A percentile compares a stretch with the other conserved stretches of the same genome.
phyloP scores from a whole-genome alignment of 129 eudicot species.

The Tagetes erecta region DNA sequence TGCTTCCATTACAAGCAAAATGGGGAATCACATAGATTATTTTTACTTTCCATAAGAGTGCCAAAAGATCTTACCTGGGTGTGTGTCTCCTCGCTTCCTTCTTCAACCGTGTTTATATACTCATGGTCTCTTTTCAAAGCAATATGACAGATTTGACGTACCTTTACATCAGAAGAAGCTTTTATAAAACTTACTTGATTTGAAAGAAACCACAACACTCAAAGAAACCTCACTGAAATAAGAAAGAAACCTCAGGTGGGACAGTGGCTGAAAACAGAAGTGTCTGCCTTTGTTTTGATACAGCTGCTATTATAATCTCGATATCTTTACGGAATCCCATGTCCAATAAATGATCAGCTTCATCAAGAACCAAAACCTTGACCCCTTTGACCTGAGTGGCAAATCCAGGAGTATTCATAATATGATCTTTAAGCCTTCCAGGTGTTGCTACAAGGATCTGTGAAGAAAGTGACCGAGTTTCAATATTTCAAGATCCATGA shows the following conservation, averaged over 20 bases:
- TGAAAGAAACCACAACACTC: slow-evolving; percentile 8
- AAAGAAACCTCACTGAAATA: slow-evolving; percentile 20
- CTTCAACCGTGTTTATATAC: slow-evolving; percentile 74
- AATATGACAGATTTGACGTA: slow-evolving; percentile 89
- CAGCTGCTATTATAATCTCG: slow-evolving; percentile 84
- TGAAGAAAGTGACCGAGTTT: not conserved
- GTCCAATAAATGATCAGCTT: slow-evolving; percentile 96
- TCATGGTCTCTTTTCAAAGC: slow-evolving; percentile 96
- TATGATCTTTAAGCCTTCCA: slow-evolving; percentile 96
- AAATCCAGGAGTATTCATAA: slow-evolving; percentile 92
- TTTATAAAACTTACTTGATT: slow-evolving; percentile 3
- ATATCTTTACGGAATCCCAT: slow-evolving; percentile 99
- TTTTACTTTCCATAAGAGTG: not conserved
- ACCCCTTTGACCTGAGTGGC: slow-evolving; percentile 87
- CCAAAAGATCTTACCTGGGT: slow-evolving; percentile 56
- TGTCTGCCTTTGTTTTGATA: slow-evolving; percentile 92
- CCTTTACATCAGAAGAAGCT: slow-evolving; percentile 46
- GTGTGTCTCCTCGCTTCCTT: slow-evolving; percentile 92
- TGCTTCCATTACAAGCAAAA: not conserved
- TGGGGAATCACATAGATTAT: not conserved
- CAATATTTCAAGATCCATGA: not conserved
- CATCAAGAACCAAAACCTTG: slow-evolving; percentile 93
- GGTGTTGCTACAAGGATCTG: slow-evolving; percentile 99
- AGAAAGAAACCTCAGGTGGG: slow-evolving; percentile 76
- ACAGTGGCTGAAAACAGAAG: slow-evolving; percentile 95